Base-by-base conservation (phyloP, 306 rosid genomes). In the Lathyrus oleraceus region DNA sequence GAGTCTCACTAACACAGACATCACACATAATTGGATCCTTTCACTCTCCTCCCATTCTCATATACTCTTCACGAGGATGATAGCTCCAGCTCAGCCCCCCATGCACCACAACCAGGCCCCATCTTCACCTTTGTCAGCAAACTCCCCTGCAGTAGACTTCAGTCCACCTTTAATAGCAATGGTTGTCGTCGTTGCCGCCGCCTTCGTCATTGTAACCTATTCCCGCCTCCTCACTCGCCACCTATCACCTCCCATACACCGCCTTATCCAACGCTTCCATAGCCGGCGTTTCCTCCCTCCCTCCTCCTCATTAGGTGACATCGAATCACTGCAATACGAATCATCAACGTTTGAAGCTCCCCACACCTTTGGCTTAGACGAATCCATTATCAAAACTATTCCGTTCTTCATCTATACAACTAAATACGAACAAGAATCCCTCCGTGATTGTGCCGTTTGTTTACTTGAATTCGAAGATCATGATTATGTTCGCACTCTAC, bases 151-250 rank as follows among this genome's bases (percentile, higher is more conserved):
- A 27, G 85, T 90, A 4, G 89, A 90, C 80, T 93, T 93, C 86
- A 88, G 89, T 30, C 98, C 97, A 0, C 96, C 98, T 0, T 32
- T 93, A 25, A 93, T 93, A 49, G 98, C 94, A 69, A 93, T 93
- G 97, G 96, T 93, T 0, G 98, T 87, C 1, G 83, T 93, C 0
- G 89, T 90, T 8, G 97, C 94, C 70, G 69, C 98, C 23, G 98
- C 98, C 17, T 90, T 93, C 56, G 56, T 93, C 15, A 13, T 90
- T 36, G 94, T 93, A 12, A 90, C 97, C 21, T 93, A 93, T 66
- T 93, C 90, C 53, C 96, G 98, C 23, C 89, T 93, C 17, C 83
- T 93, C 83, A 79, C 90, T 63, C 94, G 96, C 79, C 98, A 88
- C 73, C 84, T 93, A 68, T 56, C 78, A 10, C 96, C 94, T 2